These are phyloP conservation scores for Dendrobium officinale DNA, from an alignment of 106 monocot species.

Conservation along the genomic window DNA sequence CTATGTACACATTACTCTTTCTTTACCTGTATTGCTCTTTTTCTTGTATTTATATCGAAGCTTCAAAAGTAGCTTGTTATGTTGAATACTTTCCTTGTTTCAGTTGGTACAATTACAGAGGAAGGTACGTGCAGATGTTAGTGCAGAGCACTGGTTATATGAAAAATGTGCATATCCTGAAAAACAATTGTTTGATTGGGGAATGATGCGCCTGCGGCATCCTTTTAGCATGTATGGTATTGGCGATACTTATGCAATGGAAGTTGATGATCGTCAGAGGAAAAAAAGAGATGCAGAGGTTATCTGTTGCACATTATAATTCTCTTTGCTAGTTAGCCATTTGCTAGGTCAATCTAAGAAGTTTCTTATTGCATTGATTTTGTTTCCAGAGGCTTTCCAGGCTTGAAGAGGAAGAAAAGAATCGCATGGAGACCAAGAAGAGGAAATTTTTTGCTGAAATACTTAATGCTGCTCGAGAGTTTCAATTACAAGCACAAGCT, in stretches of 20 bases:
- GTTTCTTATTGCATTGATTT: constrained; percentile 10
- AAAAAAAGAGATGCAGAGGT: constrained; percentile 95
- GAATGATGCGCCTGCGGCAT: constrained; percentile 75
- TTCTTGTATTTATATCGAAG: not conserved
- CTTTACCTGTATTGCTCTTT: not conserved
- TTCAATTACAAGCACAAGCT: constrained; percentile 76
- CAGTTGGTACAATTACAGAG: constrained; percentile 83
- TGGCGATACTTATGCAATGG: constrained; percentile 69
- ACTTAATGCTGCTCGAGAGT: constrained; percentile 87
- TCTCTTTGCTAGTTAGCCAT: not conserved
- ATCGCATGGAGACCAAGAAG: constrained; percentile 54
- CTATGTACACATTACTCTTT: not conserved
- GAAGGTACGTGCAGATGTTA: constrained; percentile 65
- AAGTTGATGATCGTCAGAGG: constrained; percentile 80
- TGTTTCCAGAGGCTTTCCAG: constrained; percentile 72
- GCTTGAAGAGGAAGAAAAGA: constrained; percentile 90
- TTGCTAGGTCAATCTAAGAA: not conserved
- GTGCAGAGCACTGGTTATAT: constrained; percentile 64
- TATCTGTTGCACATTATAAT: not conserved
- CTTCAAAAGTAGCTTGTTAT: constrained; percentile 2
- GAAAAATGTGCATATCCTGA: constrained; percentile 73
- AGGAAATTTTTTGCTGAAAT: constrained; percentile 95
- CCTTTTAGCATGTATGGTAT: constrained; percentile 82
- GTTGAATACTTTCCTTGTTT: not conserved
- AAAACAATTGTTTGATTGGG: constrained; percentile 90